Evolutionary conservation across 1,139 yeast species (phyloP).

Genomic region (Protomyces pachydermus): DNA sequence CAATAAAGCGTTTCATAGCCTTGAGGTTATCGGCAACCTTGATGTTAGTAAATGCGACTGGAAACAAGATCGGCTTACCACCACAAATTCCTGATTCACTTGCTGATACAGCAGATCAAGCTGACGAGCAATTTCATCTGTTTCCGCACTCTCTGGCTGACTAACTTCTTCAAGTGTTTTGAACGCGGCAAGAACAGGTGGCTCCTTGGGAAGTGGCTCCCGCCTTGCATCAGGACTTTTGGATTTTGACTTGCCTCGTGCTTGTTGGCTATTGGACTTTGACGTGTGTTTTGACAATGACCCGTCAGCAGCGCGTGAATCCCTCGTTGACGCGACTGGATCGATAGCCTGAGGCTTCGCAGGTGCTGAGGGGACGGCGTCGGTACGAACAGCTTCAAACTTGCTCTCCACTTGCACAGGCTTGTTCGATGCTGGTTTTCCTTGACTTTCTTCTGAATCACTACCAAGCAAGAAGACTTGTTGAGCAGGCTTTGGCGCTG

Average conservation of each 20-base stretch:
- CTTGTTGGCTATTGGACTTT: too few species aligned
- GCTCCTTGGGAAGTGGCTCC: background rate
- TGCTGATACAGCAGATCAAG: conserved; percentile 12
- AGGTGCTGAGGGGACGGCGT: too few species aligned
- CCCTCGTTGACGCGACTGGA: too few species aligned
- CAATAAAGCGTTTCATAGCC: background rate
- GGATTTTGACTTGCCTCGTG: background rate
- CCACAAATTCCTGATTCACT: background rate
- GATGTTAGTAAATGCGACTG: background rate
- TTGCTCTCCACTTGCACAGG: background rate
- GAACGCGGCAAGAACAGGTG: background rate
- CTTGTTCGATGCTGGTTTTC: too few species aligned
- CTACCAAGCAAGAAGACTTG: too few species aligned
- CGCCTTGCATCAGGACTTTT: background rate
- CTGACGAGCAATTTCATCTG: conserved; percentile 6
- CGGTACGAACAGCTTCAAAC: background rate
- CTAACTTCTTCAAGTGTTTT: background rate
- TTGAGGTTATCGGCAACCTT: background rate
- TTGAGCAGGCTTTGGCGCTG: too few species aligned
- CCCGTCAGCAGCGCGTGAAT: too few species aligned
- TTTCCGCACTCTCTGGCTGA: background rate
- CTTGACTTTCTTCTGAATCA: too few species aligned
- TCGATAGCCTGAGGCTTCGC: too few species aligned
- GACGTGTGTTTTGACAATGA: too few species aligned
- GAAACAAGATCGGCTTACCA: background rate